phyloP scores from a whole-genome alignment of 495 filamentous ascomycete species.

The Hypoxylon fragiforme region DNA sequence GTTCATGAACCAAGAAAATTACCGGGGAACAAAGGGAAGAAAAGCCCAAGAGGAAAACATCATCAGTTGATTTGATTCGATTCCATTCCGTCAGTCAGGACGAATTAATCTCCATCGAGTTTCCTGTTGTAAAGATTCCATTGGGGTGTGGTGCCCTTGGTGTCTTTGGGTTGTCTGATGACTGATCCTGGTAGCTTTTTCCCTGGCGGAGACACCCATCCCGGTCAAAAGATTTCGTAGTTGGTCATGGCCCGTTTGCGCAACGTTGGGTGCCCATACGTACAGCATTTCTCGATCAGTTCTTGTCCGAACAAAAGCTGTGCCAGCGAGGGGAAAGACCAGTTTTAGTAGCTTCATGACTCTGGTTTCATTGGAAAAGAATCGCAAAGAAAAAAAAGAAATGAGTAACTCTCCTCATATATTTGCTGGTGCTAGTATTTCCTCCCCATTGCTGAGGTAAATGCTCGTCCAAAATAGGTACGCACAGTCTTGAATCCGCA shows the following conservation, averaged over 20 bases:
- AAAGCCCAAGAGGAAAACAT: no score
- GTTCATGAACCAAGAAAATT: not conserved
- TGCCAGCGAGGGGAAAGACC: not conserved
- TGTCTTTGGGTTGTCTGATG: slow-evolving; percentile 12
- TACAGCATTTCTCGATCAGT: slow-evolving; percentile 2
- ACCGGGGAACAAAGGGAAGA: not conserved
- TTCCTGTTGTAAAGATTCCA: no score
- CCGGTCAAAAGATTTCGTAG: slow-evolving; percentile 22
- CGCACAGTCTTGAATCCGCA: slow-evolving; percentile 20
- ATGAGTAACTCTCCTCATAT: no score
- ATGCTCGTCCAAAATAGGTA: slow-evolving; percentile 9
- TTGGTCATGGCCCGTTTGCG: slow-evolving; percentile 29
- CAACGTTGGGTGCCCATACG: slow-evolving; percentile 25
- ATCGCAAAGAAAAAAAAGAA: not conserved
- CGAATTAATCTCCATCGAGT: slow-evolving; percentile 6
- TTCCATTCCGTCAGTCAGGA: not conserved
- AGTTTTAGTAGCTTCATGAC: no score
- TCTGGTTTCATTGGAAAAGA: not conserved
- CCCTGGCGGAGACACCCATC: slow-evolving; percentile 25
- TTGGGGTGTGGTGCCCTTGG: no score
- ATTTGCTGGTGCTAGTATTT: slow-evolving; percentile 1
- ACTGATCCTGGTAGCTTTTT: slow-evolving; percentile 22
- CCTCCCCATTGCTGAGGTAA: not conserved
- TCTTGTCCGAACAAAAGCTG: not conserved
- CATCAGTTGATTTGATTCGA: not conserved